Evolutionary conservation across 2,329 filamentous ascomycete species (phyloP).

Genomic region (Colletotrichum sp.): DNA sequence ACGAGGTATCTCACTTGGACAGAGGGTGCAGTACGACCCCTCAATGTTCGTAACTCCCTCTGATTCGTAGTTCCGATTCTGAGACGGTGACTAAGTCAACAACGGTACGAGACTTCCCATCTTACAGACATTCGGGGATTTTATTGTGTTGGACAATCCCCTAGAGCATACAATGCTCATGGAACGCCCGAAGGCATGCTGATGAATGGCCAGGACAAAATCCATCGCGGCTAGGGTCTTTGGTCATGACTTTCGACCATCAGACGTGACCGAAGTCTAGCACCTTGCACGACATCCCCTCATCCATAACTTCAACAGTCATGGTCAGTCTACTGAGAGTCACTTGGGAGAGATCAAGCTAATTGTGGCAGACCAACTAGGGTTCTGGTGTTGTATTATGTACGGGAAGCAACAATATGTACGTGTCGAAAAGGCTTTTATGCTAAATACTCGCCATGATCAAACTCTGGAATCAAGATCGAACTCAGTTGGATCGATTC

Average conservation of each 20-base stretch:
- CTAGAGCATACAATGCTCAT: background rate
- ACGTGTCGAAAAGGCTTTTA: background rate
- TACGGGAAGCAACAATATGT: background rate
- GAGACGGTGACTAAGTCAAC: fast-evolving
- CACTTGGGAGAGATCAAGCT: background rate
- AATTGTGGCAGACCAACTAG: background rate
- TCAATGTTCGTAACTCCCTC: background rate
- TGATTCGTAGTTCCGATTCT: too few relatives aligned
- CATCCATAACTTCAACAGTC: background rate
- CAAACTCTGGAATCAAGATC: background rate
- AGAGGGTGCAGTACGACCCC: too few relatives aligned
- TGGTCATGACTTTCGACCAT: background rate
- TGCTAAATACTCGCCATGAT: background rate
- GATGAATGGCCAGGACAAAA: too few relatives aligned
- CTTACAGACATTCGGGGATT: background rate
- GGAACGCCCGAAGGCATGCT: background rate
- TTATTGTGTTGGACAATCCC: fast-evolving
- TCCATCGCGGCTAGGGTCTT: too few relatives aligned
- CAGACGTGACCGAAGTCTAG: background rate
- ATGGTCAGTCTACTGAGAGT: background rate
- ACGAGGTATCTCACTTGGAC: too few relatives aligned
- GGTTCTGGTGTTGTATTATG: background rate
- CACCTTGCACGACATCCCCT: fast-evolving
- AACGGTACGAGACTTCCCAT: fast-evolving
- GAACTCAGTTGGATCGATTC: background rate